Evolutionary conservation across 352 stramenopile genomes (phyloP), one percentile per base, ranked within the genome.

Genomic region (Phytophthora multivora): DNA sequence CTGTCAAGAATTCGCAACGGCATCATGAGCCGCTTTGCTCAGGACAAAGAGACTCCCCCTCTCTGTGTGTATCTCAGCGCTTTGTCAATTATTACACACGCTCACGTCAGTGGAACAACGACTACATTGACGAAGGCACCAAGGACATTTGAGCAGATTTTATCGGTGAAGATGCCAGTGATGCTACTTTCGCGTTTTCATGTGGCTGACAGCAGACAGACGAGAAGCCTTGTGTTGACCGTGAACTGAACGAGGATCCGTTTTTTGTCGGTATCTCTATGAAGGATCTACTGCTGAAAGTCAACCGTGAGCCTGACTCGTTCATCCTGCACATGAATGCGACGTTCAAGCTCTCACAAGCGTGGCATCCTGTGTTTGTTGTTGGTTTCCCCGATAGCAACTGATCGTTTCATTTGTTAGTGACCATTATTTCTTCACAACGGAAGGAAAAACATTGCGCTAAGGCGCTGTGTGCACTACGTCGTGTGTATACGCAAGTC

Each of bases 301-400:
- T 25, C 21, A 26, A 13, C 3, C 21, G 43, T 7, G 43, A 51
- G 15, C 43, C 13, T 39, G 43, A 15, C 0, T 39, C 43, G 25
- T 51, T 25, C 6, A 15, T 39, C 6, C 43, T 39, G 5, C 42
- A 71, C 31, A 28, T 69, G 2, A 46, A 69, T 21, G 58, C 54
- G 1, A 76, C 53, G 0, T 69, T 55, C 46, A 72, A 76, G 54
- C 15, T 61, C 2, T 63, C 41, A 12, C 58, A 60, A 15, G 58
- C 48, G 4, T 38, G 53, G 11, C 69, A 60, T 31, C 43, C 23
- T 23, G 21, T 49, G n/a, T 36, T 49, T 54, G n/a, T 69, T 8
- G 48, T 70, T 7, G 68, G 58, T 5, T 39, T 73, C 11, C 73
- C 59, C 16, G 59, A 73, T 33, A n/a, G 15, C 28, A 51, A 36